Evolutionary conservation across 1,284 basidiomycete species (phyloP), one percentile per base, ranked within the genome.

Genomic region (Leccinum solheimii): DNA sequence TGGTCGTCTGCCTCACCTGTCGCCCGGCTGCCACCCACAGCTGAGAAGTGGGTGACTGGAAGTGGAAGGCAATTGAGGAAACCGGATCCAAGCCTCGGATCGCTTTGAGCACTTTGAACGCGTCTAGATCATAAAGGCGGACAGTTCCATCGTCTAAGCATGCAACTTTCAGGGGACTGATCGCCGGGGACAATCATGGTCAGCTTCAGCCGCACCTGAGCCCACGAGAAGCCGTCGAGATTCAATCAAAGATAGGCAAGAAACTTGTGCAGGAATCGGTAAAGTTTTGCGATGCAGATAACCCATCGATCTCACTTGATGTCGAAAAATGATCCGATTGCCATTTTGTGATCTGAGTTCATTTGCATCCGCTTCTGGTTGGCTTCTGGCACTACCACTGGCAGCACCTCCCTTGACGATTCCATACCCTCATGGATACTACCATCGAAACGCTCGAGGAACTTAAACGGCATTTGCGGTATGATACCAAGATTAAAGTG

Each of bases 401-500:
- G 32, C 32, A 19, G 8, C 43, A 50, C 23, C 23, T 26, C 48
- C 8, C 23, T 26, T 50, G 48, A 16, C 21, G 16, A 43, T 23
- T 30, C 21, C 34, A 21, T 54, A 63, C 68, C 32, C 19, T 36
- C 64, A 69, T 69, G 70, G 40, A 43, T 13, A 13, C n/a, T 19
- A 10, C 26, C 13, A 48, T 19, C 51, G 82, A 75, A 48, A 82
- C 84, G 34, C 62, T 87, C 1, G 76, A 83, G 16, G 86, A 92
- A 30, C 79, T 96, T 59, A 75, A 83, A 64, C 56, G 72, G 11
- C 72, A 88, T 23, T 79, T 96, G 58, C 67, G 72, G 58, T 23
- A 84, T 69, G 92, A 95, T 76, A 86, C 79, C 75, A 97, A 96
- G 77, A 87, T 98, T 72, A 97, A 97, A 78, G 91, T 98, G 32